Evolutionary conservation across 208 protist genomes (phyloP).

Genomic region (Tritrichomonas foetus): DNA sequence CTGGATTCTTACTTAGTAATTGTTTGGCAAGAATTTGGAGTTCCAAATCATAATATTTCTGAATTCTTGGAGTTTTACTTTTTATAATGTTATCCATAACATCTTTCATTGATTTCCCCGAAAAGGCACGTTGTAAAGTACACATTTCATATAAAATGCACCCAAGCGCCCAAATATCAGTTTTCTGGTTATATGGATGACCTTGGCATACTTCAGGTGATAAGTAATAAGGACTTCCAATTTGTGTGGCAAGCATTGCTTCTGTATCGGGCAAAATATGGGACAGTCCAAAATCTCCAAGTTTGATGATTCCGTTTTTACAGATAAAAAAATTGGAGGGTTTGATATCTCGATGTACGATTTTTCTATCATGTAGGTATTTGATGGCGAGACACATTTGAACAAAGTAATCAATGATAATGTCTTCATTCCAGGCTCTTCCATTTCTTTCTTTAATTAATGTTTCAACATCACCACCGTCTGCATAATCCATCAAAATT

Average conservation of each 20-base stretch:
- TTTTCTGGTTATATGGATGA: background rate
- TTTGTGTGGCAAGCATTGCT: background rate
- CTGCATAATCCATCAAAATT: background rate
- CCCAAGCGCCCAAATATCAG: constrained; percentile 44
- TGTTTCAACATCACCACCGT: background rate
- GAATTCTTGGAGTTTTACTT: background rate
- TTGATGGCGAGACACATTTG: constrained; percentile 61
- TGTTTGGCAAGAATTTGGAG: background rate
- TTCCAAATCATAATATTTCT: background rate
- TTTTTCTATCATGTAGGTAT: constrained; percentile 61
- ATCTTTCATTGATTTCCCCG: background rate
- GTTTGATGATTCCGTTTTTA: background rate
- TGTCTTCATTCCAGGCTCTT: background rate
- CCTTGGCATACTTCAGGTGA: constrained; percentile 38
- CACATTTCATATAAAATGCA: constrained; percentile 31
- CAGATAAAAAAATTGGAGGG: background rate
- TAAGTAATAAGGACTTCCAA: constrained; percentile 39
- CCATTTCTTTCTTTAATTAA: background rate
- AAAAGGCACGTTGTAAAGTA: background rate
- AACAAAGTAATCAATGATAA: constrained; percentile 58
- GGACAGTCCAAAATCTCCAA: background rate
- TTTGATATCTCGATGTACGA: constrained; percentile 62
- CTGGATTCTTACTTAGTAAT: background rate
- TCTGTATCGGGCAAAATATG: background rate
- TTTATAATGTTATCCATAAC: background rate